phyloP scores from a whole-genome alignment of 1,284 basidiomycete genomes.

The Spongispora temasekensis region DNA sequence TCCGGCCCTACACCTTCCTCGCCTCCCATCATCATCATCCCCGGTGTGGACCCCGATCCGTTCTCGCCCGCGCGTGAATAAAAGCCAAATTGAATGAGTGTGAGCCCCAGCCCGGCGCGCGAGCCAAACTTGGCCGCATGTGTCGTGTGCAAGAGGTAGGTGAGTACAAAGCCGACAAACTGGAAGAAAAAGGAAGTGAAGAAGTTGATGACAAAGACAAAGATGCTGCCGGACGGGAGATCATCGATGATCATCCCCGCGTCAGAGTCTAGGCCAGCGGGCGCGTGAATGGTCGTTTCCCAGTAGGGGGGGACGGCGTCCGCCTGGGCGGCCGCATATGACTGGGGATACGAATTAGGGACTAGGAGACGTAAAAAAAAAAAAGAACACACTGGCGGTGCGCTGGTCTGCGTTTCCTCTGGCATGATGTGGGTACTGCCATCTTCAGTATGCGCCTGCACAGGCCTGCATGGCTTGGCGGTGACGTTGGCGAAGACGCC shows the following conservation, averaged over 20 bases:
- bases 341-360: constrained; percentile 42
- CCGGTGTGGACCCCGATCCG: too few species aligned
- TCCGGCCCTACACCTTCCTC: constrained; percentile 8
- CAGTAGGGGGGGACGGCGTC: constrained; percentile 96
- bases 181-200: constrained; percentile 96
- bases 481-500: constrained; percentile 96
- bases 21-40: constrained; percentile 7
- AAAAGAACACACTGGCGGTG: constrained; percentile 71
- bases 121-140: constrained; percentile 96
- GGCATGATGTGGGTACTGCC: constrained; percentile 71
- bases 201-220: constrained; percentile 78
- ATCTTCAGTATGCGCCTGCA: constrained; percentile 50
- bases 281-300: constrained; percentile 92
- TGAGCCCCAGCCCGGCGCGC: constrained; percentile 91
- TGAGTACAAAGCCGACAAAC: constrained; percentile 94
- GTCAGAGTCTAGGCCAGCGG: constrained; percentile 50
- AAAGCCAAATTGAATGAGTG: constrained; percentile 88
- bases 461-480: constrained; percentile 74
- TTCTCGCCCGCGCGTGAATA: constrained; percentile 48
- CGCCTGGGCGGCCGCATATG: constrained; percentile 86
- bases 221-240: constrained; percentile 66
- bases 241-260: constrained; percentile 75
- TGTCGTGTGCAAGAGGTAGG: constrained; percentile 90
- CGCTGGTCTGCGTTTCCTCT: constrained; percentile 80
- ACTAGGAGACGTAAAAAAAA: neutral